Base-by-base conservation (phyloP, 2,329 filamentous ascomycete genomes). In the Alternaria arbusti region DNA sequence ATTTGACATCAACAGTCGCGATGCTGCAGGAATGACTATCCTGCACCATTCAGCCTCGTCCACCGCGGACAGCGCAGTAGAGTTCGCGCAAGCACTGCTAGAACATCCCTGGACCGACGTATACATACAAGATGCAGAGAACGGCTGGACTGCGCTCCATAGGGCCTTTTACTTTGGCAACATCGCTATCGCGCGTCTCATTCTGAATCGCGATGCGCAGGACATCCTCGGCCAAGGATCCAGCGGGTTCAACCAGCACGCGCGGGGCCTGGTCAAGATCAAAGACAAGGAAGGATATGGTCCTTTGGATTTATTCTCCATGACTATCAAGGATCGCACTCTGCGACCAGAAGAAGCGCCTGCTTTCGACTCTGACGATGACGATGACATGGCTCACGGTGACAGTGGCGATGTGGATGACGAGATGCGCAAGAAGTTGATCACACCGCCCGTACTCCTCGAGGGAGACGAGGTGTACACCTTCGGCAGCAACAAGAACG, bases 241-340 rank as follows among this genome's bases (percentile, higher is more conserved):
- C 17, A 86, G 85, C 23, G 86, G 85, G 13, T 84, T 87, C 17
- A 82, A 86, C 20, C 85, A 88, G 68, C 88, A 88, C 72, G 87
- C 90, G 30, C 90, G 90, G 10, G 90, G 90, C 26, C 82, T 98
- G 45, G 94, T 97, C 74, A 97, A 97, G 82, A 93, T 96, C 55
- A 99, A 98, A 79, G 96, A 99, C 74, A 89, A 92, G 62, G 96
- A 98, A 80, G 95, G 95, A 10, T 94, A 96, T 75, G 97, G 94
- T 69, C 95, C 96, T 0, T 95, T 98, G 70, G 96, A 98, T 78
- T 83, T 99, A 11, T 98, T 97, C 73, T 91, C 93, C 66, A 89
- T 92, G 43, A 97, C 93, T 0, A 96, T 97, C 70, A 90, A 91
- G 54, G 87, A 91, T 59, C 88, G 92, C n/a, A 88, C 87, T n/a